A percentile compares a stretch with the other conserved stretches of the same genome.
phyloP scores from a whole-genome alignment of 2,329 filamentous ascomycete genomes.

The Aaosphaeria arxii region DNA sequence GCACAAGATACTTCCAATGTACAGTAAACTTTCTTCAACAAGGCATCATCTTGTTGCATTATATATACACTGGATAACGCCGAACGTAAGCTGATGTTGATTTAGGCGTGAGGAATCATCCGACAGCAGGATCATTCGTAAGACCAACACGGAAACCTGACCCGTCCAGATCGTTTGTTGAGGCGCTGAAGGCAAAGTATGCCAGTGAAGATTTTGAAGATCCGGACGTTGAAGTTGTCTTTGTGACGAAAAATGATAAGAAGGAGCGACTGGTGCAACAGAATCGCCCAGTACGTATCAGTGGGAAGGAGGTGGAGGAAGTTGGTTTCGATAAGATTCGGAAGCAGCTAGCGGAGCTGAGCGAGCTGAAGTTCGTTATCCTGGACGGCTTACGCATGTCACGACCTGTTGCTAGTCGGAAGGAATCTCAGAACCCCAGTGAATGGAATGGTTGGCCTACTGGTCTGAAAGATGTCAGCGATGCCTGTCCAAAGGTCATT shows the following conservation, averaged over 20 bases:
- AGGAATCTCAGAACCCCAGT: conserved; percentile 10
- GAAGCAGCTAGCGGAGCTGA: conserved; percentile 71
- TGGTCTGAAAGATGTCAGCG: conserved; percentile 50
- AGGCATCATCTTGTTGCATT: background rate
- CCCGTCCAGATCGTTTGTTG: conserved; percentile 67
- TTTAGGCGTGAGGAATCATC: conserved; percentile 58
- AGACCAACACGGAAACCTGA: conserved; percentile 72
- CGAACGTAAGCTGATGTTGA: conserved; percentile 33
- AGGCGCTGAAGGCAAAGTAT: conserved; percentile 82
- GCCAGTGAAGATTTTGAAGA: conserved; percentile 55
- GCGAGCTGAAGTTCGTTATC: conserved; percentile 76
- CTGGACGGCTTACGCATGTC: conserved; percentile 72
- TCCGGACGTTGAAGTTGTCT: conserved; percentile 27
- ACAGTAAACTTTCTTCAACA: conserved; percentile 17
- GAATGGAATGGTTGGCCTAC: conserved; percentile 20
- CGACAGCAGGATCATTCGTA: conserved; percentile 82
- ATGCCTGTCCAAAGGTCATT: conserved; percentile 56
- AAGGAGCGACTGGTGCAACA: conserved; percentile 26
- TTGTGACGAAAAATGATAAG: conserved; percentile 17
- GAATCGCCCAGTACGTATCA: conserved; percentile 60
- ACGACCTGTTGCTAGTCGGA: conserved; percentile 24
- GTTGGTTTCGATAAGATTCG: conserved; percentile 94
- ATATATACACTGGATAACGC: background rate
- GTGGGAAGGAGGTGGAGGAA: conserved; percentile 84
- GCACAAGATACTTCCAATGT: conserved; percentile 81